Percentiles rank a stretch among this genome's conserved stretches.
Evolutionary conservation across 805 yeast genomes (phyloP).

Genomic region (Lachancea kluyveri): DNA sequence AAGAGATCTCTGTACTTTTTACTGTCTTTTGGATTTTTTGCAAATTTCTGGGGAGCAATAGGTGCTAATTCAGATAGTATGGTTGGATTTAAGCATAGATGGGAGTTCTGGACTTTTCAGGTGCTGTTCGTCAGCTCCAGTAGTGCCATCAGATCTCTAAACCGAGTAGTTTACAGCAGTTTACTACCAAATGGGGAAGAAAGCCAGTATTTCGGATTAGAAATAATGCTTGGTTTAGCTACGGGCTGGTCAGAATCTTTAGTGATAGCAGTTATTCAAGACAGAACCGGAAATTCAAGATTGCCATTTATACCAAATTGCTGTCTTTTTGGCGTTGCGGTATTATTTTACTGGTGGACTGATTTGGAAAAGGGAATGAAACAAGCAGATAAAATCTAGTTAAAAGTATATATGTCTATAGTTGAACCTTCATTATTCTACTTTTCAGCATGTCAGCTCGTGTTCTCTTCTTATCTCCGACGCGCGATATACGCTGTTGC

Average conservation of each 20-base stretch:
- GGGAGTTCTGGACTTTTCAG: constrained; percentile 40
- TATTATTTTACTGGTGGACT: constrained; percentile 22
- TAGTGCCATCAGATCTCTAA: constrained; percentile 33
- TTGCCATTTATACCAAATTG: constrained; percentile 35
- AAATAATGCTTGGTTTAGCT: constrained; percentile 35
- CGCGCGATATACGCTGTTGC: no score
- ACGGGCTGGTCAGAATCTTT: constrained; percentile 38
- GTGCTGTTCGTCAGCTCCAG: constrained; percentile 33
- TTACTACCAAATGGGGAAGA: constrained; percentile 37
- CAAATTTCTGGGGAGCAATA: constrained; percentile 36
- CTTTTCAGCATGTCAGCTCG: no score
- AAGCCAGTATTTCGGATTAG: constrained; percentile 39
- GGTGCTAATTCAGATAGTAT: constrained; percentile 26
- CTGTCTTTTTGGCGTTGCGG: constrained; percentile 26
- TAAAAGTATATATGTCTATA: no score
- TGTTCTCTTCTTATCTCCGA: no score
- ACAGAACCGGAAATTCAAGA: constrained; percentile 33
- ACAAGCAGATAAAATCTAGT: constrained; percentile 11
- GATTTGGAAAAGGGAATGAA: constrained; percentile 33
- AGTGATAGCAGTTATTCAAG: constrained; percentile 36
- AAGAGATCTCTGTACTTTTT: constrained; percentile 35
- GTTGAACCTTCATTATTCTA: no score
- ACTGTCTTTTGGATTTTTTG: constrained; percentile 26
- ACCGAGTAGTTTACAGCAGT: constrained; percentile 34
- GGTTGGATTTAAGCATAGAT: constrained; percentile 37